Evolutionary conservation across 1,284 basidiomycete genomes (phyloP), one percentile per base, ranked within the genome.

Genomic region (Mycena citricolor): DNA sequence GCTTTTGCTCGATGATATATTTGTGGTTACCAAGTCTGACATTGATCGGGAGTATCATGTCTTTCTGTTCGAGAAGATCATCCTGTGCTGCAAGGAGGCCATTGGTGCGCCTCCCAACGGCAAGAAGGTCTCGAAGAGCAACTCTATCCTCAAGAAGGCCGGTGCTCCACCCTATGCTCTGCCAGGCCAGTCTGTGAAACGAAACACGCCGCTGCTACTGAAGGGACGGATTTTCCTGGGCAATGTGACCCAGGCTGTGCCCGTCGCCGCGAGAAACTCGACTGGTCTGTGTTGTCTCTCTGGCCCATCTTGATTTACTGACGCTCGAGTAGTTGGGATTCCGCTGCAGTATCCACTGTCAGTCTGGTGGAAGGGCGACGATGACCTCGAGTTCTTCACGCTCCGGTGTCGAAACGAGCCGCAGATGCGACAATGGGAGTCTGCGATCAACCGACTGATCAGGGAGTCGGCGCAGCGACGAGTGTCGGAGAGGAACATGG

Each of bases 221-320:
- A 99, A 99, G 62, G 97, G 97, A 2, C 83, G 97, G 25, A 99
- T 99, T 56, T 99, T 98, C 67, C 77, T 98, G 57, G 94, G 93
- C 57, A 99, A 99, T 59, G 93, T 99, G 33, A 94, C 90, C 0
- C 79, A 86, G 54, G 84, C 88, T 16, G 68, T 77, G 39, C 72
- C 78, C 28, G 69, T 66, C 39, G 73, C 76, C 19, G 73, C 79
- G 29, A 76, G 77, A 54, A 70, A 73, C 34, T 79, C 79, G 26
- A 71, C 71, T 42, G 77, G 88, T 90, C 54, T 44, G 83, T 74
- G 44, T 38, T 39, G 39, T 52, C 13, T 14, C 32, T 26, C 34
- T 32, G 16, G 40, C 47, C 25, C 42, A 29, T 39, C 42, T 22
- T 31, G n/a, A 13, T 37, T 39, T 37, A 36, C 16, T 37, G 42